Evolutionary conservation across 257 asterid species (phyloP).

Genomic region (Lycium barbarum): DNA sequence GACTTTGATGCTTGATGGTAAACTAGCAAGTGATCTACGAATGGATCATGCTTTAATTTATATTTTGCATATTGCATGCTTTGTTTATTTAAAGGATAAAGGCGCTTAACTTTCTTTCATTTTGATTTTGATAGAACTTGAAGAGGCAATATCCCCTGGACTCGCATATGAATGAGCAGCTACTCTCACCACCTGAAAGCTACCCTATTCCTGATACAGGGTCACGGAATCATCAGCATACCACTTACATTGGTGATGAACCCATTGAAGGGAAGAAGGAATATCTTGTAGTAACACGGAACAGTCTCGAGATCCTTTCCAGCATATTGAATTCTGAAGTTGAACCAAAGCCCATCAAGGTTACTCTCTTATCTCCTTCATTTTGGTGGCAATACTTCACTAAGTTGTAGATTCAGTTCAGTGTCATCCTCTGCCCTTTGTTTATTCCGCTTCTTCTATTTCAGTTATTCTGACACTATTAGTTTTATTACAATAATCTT

Average conservation of each 20-base stretch:
- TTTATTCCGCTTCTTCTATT: constrained; percentile 22
- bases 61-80: background rate
- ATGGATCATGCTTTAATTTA: background rate
- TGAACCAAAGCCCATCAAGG: constrained; percentile 74
- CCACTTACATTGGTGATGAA: constrained; percentile 55
- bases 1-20: background rate
- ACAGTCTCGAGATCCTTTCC: constrained; percentile 79
- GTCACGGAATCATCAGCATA: constrained; percentile 47
- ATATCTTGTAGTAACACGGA: constrained; percentile 70
- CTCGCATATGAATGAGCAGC: constrained; percentile 64
- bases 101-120: background rate
- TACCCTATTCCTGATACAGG: constrained; percentile 65
- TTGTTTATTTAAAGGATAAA: background rate
- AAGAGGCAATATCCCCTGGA: constrained; percentile 60
- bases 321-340: constrained; percentile 78
- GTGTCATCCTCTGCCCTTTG: constrained; percentile 1
- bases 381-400: constrained; percentile 17
- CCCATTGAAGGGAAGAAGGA: constrained; percentile 74
- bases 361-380: constrained; percentile 34
- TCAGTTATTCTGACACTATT: background rate
- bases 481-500: background rate
- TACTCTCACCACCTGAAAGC: constrained; percentile 60
- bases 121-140: constrained; percentile 63
- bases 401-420: background rate
- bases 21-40: constrained; percentile 18